Conservation (phyloP, 2,329 filamentous ascomycete species). For the Daldinia sp. region DNA sequence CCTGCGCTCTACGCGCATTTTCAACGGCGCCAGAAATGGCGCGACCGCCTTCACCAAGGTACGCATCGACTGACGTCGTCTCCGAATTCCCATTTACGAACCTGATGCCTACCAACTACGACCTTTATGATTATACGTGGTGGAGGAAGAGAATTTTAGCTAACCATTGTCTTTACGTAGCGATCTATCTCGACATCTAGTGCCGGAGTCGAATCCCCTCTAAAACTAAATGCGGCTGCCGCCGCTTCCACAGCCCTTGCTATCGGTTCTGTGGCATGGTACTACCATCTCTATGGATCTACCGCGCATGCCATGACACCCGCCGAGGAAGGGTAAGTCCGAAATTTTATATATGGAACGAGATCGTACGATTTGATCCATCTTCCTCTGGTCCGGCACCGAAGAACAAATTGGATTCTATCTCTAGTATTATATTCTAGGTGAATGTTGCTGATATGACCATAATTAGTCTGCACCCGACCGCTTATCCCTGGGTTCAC, state of each 20-base stretch:
- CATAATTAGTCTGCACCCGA: slow-evolving; percentile 79
- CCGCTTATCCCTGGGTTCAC: slow-evolving; percentile 96
- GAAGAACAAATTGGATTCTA: slow-evolving; percentile 29
- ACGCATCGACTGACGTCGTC: slow-evolving; percentile 51
- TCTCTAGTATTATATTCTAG: slow-evolving; percentile 6
- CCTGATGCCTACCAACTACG: slow-evolving; percentile 37
- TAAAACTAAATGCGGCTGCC: slow-evolving; percentile 86
- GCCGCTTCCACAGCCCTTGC: slow-evolving; percentile 86
- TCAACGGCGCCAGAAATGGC: slow-evolving; percentile 79
- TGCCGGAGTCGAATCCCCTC: slow-evolving; percentile 77
- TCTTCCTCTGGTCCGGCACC: slow-evolving; percentile 10
- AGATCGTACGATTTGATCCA: slow-evolving; percentile 37
- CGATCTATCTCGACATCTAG: slow-evolving; percentile 75
- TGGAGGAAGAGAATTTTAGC: slow-evolving; percentile 40
- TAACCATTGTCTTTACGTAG: slow-evolving; percentile 54
- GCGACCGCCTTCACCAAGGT: slow-evolving; percentile 78
- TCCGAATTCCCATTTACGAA: slow-evolving; percentile 6
- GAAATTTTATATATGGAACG: background rate
- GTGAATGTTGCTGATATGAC: slow-evolving; percentile 30
- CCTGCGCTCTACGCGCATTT: slow-evolving; percentile 86
- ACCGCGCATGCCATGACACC: slow-evolving; percentile 89
- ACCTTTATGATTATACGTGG: background rate
- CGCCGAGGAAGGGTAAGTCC: slow-evolving; percentile 95
- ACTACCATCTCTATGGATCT: slow-evolving; percentile 94
- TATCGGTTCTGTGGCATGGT: slow-evolving; percentile 92